Evolutionary conservation across 2,329 filamentous ascomycete species (phyloP), one percentile per base, ranked within the genome.

Genomic region (Ramularia collo-cygni): DNA sequence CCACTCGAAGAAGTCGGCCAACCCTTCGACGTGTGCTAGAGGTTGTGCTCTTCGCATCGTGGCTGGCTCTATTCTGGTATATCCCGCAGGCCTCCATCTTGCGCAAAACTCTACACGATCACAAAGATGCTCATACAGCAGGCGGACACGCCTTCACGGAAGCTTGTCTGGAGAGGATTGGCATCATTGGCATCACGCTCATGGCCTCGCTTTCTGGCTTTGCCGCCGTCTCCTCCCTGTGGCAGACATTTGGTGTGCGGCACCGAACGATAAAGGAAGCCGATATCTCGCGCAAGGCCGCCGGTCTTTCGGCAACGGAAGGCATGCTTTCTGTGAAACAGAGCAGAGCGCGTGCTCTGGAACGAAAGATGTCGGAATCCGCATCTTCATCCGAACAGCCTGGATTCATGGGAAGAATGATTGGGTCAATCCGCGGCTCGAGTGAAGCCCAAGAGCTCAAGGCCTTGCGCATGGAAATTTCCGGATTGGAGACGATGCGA

Each of bases 171-270:
- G 74, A 77, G 50, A 62, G 87, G 31, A 79, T 94, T 17, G 87
- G 86, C 9, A 81, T 94, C 28, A 86, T 93, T 47, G 87, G 87
- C 3, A 87, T 92, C 40, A 81, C 83, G 34, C 66, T 92, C 38
- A 93, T 94, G 85, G 87, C 86, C 12, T 73, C 89, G 10, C 69
- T 94, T n/a, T 86, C 86, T 5, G 87, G 87, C 0, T 94, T 93
- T 55, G 87, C 87, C 4, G 85, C 85, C n/a, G 83, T 93, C 24
- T 89, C 84, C 16, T 83, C 84, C 1, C 79, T 88, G 1, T 94
- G 87, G 85, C 83, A 93, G 57, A 85, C 78, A 1, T 86, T 93
- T 63, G 75, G 79, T 16, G 77, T 79, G 19, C 76, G 74, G 28
- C 68, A 76, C 32, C 71, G 75, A 19, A 76, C 76, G 3, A 76